Evolutionary conservation across 495 filamentous ascomycete genomes (phyloP).

Genomic region (Podospora sp.): DNA sequence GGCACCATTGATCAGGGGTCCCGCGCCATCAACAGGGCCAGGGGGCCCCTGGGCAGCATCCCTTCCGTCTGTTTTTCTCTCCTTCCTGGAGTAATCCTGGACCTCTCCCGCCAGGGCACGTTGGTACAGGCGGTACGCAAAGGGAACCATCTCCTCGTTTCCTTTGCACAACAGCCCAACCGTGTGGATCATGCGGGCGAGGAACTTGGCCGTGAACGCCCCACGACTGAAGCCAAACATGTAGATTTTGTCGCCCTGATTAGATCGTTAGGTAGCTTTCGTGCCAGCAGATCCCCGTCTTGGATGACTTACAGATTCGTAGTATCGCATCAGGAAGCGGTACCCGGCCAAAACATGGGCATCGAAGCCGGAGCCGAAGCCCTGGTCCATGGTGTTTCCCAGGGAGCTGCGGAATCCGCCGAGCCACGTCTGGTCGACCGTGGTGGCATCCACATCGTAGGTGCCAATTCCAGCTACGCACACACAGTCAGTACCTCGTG

Average conservation of each 20-base stretch:
- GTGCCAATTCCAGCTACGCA: constrained; percentile 24
- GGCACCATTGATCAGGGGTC: not conserved
- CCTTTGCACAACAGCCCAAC: constrained; percentile 26
- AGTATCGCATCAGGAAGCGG: constrained; percentile 25
- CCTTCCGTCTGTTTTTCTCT: not conserved
- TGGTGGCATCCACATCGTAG: constrained; percentile 18
- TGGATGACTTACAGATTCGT: constrained; percentile 14
- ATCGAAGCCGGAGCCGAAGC: constrained; percentile 21
- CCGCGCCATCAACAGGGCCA: too few species aligned
- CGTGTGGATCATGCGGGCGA: constrained; percentile 22
- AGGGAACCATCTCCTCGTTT: constrained; percentile 26
- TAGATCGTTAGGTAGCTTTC: not conserved
- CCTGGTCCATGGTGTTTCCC: constrained; percentile 20
- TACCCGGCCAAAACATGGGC: constrained; percentile 22
- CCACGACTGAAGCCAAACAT: constrained; percentile 24
- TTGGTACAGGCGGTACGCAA: constrained; percentile 23
- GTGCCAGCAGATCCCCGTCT: not conserved
- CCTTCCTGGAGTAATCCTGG: not conserved
- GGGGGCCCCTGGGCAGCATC: not conserved
- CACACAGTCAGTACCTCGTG: too few species aligned
- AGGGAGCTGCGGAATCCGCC: constrained; percentile 1
- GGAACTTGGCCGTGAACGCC: constrained; percentile 25
- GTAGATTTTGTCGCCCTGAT: constrained; percentile 26
- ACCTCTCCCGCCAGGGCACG: constrained; percentile 20
- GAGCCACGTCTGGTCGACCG: constrained; percentile 18